Percentiles rank a stretch among this genome's conserved stretches.
phyloP scores from a whole-genome alignment of 2,329 filamentous ascomycete genomes.

The Penicillium italicum region DNA sequence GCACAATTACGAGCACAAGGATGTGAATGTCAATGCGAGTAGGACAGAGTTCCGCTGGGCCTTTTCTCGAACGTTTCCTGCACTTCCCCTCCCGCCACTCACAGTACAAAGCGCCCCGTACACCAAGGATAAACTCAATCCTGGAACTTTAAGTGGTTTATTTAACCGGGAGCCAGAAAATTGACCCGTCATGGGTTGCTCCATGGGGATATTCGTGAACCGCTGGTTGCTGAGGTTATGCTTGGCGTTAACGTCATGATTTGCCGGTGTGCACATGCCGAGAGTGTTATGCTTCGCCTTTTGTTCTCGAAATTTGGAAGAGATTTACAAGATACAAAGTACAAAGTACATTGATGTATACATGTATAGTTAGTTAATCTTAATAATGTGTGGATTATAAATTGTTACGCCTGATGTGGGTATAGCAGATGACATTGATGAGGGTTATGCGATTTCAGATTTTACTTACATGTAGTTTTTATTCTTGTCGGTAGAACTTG shows the following conservation, averaged over 20 bases:
- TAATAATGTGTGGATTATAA: background rate
- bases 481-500: background rate
- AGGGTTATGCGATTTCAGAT: background rate
- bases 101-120: slow-evolving; percentile 8
- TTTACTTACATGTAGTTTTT: background rate
- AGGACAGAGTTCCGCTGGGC: slow-evolving; percentile 13
- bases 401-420: background rate
- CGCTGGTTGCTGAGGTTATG: background rate
- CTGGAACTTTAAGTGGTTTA: background rate
- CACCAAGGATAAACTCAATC: slow-evolving; percentile 8
- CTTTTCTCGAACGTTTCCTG: slow-evolving; percentile 23
- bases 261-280: slow-evolving; percentile 11
- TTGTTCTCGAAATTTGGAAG: background rate
- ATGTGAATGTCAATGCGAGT: background rate
- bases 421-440: background rate
- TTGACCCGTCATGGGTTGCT: background rate
- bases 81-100: slow-evolving; percentile 1
- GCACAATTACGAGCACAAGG: background rate
- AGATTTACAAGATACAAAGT: background rate
- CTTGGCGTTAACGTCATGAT: slow-evolving; percentile 28
- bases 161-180: background rate
- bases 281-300: background rate
- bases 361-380: too few relatives aligned
- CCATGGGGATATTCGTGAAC: background rate
- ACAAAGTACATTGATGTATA: background rate